Percentiles rank a stretch among this genome's conserved stretches.
These are phyloP conservation scores for Nakazawaea laoshanensis DNA, from an alignment of 805 yeast genomes.

Conservation along the genomic window DNA sequence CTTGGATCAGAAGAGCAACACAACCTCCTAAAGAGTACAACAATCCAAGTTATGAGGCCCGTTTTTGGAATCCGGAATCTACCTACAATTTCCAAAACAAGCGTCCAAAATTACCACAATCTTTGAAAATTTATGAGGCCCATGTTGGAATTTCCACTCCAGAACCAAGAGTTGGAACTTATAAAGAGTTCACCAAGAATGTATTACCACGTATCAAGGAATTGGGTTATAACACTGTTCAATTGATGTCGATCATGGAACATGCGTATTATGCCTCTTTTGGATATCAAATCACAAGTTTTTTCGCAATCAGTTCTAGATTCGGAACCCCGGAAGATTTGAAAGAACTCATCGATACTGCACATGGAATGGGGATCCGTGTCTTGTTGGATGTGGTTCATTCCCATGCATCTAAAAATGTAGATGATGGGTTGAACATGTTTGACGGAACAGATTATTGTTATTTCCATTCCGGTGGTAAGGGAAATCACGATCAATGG, in stretches of 20 bases:
- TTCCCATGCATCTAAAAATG: slow-evolving; percentile 93
- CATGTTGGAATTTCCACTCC: slow-evolving; percentile 93
- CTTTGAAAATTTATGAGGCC: slow-evolving; percentile 83
- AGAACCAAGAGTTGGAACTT: slow-evolving; percentile 77
- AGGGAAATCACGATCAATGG: slow-evolving; percentile 89
- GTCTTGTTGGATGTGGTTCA: slow-evolving; percentile 91
- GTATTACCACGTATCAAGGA: slow-evolving; percentile 78
- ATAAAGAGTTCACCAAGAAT: slow-evolving; percentile 73
- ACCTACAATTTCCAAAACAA: slow-evolving; percentile 52
- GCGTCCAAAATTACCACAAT: slow-evolving; percentile 50
- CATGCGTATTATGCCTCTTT: slow-evolving; percentile 97
- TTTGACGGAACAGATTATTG: slow-evolving; percentile 96
- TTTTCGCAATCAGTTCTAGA: slow-evolving; percentile 84
- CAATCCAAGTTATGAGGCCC: slow-evolving; percentile 61
- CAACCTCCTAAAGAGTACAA: slow-evolving; percentile 49
- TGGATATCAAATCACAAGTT: slow-evolving; percentile 94
- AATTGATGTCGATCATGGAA: slow-evolving; percentile 97
- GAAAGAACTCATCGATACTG: slow-evolving; percentile 83
- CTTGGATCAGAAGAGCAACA: slow-evolving; percentile 83
- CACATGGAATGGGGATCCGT: slow-evolving; percentile 80
- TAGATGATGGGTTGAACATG: slow-evolving; percentile 84
- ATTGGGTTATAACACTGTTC: slow-evolving; percentile 88
- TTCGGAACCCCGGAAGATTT: slow-evolving; percentile 94
- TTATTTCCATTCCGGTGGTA: slow-evolving; percentile 81
- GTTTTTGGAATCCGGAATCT: slow-evolving; percentile 81